These are phyloP conservation scores for Ogataea methanolica DNA, from an alignment of 805 yeast genomes.

Conservation along the genomic window DNA sequence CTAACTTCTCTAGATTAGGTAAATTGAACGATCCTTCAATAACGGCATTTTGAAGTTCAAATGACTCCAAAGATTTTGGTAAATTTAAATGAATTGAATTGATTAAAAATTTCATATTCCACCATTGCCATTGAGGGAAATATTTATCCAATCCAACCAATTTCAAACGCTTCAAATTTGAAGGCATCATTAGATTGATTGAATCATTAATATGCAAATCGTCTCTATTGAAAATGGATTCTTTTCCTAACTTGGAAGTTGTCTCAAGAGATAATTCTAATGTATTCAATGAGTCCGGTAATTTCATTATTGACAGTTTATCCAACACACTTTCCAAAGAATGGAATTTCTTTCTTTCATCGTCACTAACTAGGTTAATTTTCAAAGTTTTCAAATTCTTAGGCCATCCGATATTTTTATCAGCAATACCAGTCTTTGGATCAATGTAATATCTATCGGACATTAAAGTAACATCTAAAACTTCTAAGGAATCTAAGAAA, in stretches of 20 bases:
- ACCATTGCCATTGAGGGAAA: conserved; percentile 14
- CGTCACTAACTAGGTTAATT: conserved; percentile 5
- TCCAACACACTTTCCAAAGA: conserved; percentile 6
- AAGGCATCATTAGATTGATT: conserved; percentile 6
- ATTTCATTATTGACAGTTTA: not conserved
- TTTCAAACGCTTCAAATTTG: conserved; percentile 1
- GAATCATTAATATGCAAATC: conserved; percentile 3
- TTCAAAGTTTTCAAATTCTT: conserved; percentile 1
- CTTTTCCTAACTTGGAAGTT: conserved; percentile 8
- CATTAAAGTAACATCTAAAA: conserved; percentile 4
- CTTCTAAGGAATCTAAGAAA: not conserved
- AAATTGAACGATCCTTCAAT: conserved; percentile 3
- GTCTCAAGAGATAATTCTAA: conserved; percentile 4
- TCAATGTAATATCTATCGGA: conserved; percentile 3
- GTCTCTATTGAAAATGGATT: conserved; percentile 6
- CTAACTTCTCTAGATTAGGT: conserved; percentile 3
- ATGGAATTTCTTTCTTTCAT: conserved; percentile 6
- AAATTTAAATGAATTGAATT: conserved; percentile 3
- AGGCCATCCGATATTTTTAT: conserved; percentile 7
- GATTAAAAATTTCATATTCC: conserved; percentile 10
- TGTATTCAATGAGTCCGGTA: conserved; percentile 3
- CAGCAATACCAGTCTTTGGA: not conserved
- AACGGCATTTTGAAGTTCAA: conserved; percentile 7
- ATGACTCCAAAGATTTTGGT: not conserved
- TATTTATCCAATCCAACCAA: conserved; percentile 7